Evolutionary conservation across 1,139 yeast species (phyloP).

Genomic region (Petasospora fabianii): DNA sequence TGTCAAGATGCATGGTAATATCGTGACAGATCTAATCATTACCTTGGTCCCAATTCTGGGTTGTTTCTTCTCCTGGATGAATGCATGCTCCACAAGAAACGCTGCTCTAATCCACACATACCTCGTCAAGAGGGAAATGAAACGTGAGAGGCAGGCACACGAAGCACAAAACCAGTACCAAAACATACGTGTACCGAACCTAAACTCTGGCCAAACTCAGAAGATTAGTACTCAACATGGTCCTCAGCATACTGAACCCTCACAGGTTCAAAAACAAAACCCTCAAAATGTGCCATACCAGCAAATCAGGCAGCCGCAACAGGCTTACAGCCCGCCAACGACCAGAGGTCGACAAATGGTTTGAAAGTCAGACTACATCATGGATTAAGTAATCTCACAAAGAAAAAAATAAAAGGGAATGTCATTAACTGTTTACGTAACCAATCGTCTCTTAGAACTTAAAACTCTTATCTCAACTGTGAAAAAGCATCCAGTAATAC

Average conservation of each 20-base stretch:
- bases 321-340: too few species aligned
- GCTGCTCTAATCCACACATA: slow-evolving; percentile 64
- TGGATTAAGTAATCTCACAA: too few species aligned
- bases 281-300: background rate
- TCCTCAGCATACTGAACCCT: too few species aligned
- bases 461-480: slow-evolving; percentile 57
- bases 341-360: too few species aligned
- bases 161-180: slow-evolving; percentile 4
- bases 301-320: background rate
- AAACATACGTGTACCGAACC: slow-evolving; percentile 10
- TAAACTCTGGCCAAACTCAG: background rate
- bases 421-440: too few species aligned
- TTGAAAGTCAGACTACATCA: too few species aligned
- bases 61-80: slow-evolving; percentile 69
- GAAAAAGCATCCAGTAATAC: slow-evolving; percentile 75
- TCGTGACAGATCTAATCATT: slow-evolving; percentile 65
- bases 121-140: slow-evolving; percentile 19
- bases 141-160: slow-evolving; percentile 39
- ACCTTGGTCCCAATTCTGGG: slow-evolving; percentile 81
- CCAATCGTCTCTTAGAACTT: too few species aligned
- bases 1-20: slow-evolving; percentile 72
- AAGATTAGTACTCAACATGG: too few species aligned
- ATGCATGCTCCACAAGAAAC: slow-evolving; percentile 85
- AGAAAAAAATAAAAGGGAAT: too few species aligned
- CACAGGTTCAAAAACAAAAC: background rate